Evolutionary conservation across 495 filamentous ascomycete genomes (phyloP).

Genomic region (Penicillium flavigenum): DNA sequence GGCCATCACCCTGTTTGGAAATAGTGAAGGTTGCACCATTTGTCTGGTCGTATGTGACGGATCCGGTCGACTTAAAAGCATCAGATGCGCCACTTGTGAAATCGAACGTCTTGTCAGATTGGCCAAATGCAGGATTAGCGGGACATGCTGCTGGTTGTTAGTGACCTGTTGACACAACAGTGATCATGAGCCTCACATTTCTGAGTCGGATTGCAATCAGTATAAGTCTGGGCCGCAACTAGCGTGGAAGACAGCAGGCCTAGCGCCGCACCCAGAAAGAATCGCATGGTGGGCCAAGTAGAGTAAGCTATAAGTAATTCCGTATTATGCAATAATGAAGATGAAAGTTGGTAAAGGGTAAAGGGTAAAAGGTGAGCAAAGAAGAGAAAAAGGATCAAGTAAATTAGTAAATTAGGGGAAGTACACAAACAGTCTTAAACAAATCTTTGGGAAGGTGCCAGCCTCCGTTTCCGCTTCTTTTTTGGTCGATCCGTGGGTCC

Average conservation of each 20-base stretch:
- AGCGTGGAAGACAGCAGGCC: slow-evolving; percentile 35
- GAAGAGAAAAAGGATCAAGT: slow-evolving; percentile 12
- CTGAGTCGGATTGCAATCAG: slow-evolving; percentile 70
- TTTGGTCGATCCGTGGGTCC: slow-evolving; percentile 25
- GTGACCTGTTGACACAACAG: slow-evolving; percentile 7
- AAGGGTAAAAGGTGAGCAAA: slow-evolving; percentile 3
- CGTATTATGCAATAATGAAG: not conserved
- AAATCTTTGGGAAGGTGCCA: slow-evolving; percentile 15
- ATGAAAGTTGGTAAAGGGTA: slow-evolving; percentile 8
- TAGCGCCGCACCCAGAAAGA: slow-evolving; percentile 28
- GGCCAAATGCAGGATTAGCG: slow-evolving; percentile 77
- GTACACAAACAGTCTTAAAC: not conserved
- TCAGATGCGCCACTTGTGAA: slow-evolving; percentile 69
- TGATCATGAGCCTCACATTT: slow-evolving; percentile 49
- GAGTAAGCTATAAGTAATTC: not conserved
- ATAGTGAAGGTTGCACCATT: slow-evolving; percentile 87
- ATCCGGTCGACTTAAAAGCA: slow-evolving; percentile 68
- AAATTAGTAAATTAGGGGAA: not conserved
- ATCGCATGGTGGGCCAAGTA: slow-evolving; percentile 28
- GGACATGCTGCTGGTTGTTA: slow-evolving; percentile 57
- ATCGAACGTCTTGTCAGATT: slow-evolving; percentile 67
- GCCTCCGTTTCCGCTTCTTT: slow-evolving; percentile 15
- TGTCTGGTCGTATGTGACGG: slow-evolving; percentile 60
- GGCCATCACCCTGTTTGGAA: slow-evolving; percentile 75
- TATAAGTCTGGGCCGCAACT: slow-evolving; percentile 70